Evolutionary conservation across 1,284 basidiomycete genomes (phyloP), one percentile per base, ranked within the genome.

Genomic region (Marasmius sp.): DNA sequence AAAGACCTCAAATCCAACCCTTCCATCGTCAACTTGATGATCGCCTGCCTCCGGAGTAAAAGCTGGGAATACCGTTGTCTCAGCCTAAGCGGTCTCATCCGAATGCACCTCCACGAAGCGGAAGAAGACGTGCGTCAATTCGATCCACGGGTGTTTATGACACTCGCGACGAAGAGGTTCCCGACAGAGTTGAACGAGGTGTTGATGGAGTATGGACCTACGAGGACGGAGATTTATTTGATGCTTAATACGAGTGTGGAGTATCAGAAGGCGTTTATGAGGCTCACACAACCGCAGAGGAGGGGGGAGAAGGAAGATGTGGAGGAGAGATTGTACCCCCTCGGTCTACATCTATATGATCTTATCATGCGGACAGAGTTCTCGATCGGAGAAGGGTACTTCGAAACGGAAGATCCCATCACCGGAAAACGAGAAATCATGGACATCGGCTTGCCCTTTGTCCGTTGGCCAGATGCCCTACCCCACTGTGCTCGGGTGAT

Each of bases 311-410:
- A n/a, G n/a, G n/a, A n/a, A n/a, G n/a, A n/a, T 27, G 27, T 27
- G 27, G 27, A 27, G 16, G 45, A 47, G 16, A 47, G 45, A 14
- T 66, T 88, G 2, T 80, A 80, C 67, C 61, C 75, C 4, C 78
- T 89, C 3, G 85, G 85, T 0, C 66, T 81, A 47, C 75, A 73
- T 52, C 72, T 86, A 37, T 81, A 80, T 1, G 71, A 75, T 10
- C 72, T 85, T 55, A 82, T 88, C 66, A 68, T 82, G 27, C 74
- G 76, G 41, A 87, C 84, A 3, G 86, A 89, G 66, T 87, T 83
- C 67, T 81, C 85, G 4, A 78, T 89, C 60, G 69, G 74, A 11
- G 80, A 88, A 18, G 87, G 87, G 6, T 72, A 68, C 27, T 89
- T 82, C 71, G 76, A 85, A 65, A 65, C 71, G 0, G 65, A 79